A percentile compares a stretch with the other conserved stretches of the same genome.
Conservation (phyloP, 768 basidiomycete species). For the Lactarius indigo region DNA sequence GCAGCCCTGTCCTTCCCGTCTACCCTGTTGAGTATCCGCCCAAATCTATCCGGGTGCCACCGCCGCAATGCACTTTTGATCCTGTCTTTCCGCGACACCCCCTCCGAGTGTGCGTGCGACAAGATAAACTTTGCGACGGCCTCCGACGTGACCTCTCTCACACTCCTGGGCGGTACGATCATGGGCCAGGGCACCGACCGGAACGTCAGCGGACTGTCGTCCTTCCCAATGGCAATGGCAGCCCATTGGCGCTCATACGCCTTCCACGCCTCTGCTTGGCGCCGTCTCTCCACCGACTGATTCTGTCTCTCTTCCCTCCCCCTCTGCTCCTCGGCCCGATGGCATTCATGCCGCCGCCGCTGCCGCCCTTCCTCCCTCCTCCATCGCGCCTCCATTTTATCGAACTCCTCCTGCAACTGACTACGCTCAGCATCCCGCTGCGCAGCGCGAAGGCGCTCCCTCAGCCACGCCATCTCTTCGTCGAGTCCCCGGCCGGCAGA, state of each 20-base stretch:
- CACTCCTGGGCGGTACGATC: constrained; percentile 38
- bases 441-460: constrained; percentile 17
- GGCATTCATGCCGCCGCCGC: constrained; percentile 21
- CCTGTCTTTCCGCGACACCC: constrained; percentile 58
- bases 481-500: constrained; percentile 7
- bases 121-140: constrained; percentile 59
- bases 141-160: constrained; percentile 51
- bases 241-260: constrained; percentile 65
- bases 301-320: constrained; percentile 36
- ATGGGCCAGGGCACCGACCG: constrained; percentile 71
- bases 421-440: constrained; percentile 35
- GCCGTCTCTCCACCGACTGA: constrained; percentile 36
- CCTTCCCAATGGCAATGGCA: constrained; percentile 39
- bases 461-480: constrained; percentile 15
- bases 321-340: constrained; percentile 44
- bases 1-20: constrained; percentile 45
- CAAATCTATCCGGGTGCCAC: constrained; percentile 82
- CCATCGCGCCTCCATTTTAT: constrained; percentile 51
- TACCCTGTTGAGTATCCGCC: constrained; percentile 52
- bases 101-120: constrained; percentile 59
- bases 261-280: constrained; percentile 55
- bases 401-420: constrained; percentile 52
- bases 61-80: constrained; percentile 63
- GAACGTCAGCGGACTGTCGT: constrained; percentile 51
- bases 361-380: constrained; percentile 45